Percentiles rank a stretch among this genome's conserved stretches.
Conservation (phyloP, 2,329 filamentous ascomycete genomes). For the Fusarium chaquense region DNA sequence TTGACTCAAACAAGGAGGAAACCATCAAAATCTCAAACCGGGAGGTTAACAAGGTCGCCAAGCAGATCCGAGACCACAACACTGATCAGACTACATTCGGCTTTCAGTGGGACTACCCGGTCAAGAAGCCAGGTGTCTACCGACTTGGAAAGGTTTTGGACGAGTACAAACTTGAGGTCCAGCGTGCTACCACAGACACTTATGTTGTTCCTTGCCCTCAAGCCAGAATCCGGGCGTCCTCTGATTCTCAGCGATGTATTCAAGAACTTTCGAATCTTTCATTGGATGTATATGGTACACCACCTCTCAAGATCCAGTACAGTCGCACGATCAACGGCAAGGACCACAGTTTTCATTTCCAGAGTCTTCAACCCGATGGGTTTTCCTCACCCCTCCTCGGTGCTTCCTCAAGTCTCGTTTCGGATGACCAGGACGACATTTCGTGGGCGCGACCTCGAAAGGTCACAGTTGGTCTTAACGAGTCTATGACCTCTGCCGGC, state of each 20-base stretch:
- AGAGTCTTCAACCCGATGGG: conserved; percentile 92
- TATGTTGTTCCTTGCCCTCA: conserved; percentile 89
- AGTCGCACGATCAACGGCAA: conserved; percentile 87
- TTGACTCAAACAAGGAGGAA: conserved; percentile 84
- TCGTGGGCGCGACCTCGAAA: conserved; percentile 83
- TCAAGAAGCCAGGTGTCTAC: conserved; percentile 92
- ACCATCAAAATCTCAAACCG: conserved; percentile 79
- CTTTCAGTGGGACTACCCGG: conserved; percentile 76
- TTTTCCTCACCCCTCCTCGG: conserved; percentile 81
- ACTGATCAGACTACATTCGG: conserved; percentile 71
- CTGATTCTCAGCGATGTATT: conserved; percentile 78
- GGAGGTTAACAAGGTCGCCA: conserved; percentile 80
- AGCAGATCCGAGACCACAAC: conserved; percentile 73
- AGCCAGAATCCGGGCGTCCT: conserved; percentile 73
- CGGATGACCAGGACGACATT: conserved; percentile 74
- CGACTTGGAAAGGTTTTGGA: conserved; percentile 87
- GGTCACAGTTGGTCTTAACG: conserved; percentile 87
- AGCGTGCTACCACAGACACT: conserved; percentile 78
- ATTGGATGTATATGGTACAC: conserved; percentile 86
- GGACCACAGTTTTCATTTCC: conserved; percentile 87
- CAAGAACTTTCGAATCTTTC: conserved; percentile 89
- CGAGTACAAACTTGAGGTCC: conserved; percentile 93
- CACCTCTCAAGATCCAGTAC: conserved; percentile 93
- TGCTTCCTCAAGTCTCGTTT: conserved; percentile 68
- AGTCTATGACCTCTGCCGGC: conserved; percentile 83